phyloP scores from a whole-genome alignment of 768 basidiomycete genomes.

The Lactarius vividus region DNA sequence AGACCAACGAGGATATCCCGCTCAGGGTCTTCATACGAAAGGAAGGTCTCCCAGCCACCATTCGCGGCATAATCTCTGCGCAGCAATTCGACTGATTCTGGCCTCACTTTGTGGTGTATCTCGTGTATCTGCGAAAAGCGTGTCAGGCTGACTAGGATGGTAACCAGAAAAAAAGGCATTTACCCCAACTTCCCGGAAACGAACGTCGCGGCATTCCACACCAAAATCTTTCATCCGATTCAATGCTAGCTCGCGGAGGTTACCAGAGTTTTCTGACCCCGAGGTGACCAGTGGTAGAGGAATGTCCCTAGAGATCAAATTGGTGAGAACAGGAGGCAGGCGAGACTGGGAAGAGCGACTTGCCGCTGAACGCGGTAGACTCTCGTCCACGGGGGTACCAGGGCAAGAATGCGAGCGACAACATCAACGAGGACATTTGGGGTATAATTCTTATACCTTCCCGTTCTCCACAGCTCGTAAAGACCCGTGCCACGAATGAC shows the following conservation, averaged over 20 bases:
- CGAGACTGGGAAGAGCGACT: conserved; percentile 26
- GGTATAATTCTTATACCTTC: conserved; percentile 98
- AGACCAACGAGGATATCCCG: conserved; percentile 94
- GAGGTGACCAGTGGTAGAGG: conserved; percentile 95
- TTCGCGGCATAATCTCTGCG: conserved; percentile 95
- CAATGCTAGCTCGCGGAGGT: conserved; percentile 91
- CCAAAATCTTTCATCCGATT: conserved; percentile 99
- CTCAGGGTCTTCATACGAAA: conserved; percentile 98
- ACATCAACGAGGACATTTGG: conserved; percentile 98
- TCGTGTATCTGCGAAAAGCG: conserved; percentile 75
- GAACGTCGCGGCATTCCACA: conserved; percentile 93
- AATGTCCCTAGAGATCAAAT: conserved; percentile 66
- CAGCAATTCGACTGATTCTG: conserved; percentile 92
- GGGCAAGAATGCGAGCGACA: conserved; percentile 90
- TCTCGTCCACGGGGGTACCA: conserved; percentile 98
- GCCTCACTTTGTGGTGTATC: conserved; percentile 96
- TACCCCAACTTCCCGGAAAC: conserved; percentile 97
- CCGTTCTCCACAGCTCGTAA: conserved; percentile 95
- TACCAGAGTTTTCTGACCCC: conserved; percentile 97
- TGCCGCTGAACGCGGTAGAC: conserved; percentile 97
- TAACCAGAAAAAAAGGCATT: conserved; percentile 35
- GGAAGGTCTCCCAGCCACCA: conserved; percentile 99
- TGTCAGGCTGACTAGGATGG: conserved; percentile 3
- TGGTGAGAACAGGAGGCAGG: background rate
- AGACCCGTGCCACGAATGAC: conserved; percentile 96